These are phyloP conservation scores for Botryotinia globosa DNA, from an alignment of 2,329 filamentous ascomycete genomes.

Conservation along the genomic window DNA sequence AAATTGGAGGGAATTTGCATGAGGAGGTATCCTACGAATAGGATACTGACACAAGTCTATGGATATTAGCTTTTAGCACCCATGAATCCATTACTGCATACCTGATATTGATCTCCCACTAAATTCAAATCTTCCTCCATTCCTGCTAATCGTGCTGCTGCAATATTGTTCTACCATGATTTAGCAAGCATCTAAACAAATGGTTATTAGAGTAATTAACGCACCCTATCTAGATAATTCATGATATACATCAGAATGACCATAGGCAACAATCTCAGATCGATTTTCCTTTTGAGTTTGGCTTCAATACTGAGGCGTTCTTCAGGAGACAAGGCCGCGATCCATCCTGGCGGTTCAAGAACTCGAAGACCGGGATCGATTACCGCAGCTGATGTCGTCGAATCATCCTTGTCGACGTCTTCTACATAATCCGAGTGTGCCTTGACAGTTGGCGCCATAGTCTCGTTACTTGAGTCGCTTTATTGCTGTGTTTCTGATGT, in stretches of 20 bases:
- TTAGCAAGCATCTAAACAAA: background rate
- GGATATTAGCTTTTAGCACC: background rate
- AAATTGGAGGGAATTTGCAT: conserved; percentile 50
- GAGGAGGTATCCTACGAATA: conserved; percentile 42
- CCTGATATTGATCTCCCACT: conserved; percentile 44
- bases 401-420: conserved; percentile 1
- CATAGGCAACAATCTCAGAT: conserved; percentile 62
- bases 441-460: conserved; percentile 3
- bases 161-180: conserved; percentile 50
- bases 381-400: background rate
- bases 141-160: conserved; percentile 52
- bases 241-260: conserved; percentile 69
- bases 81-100: conserved; percentile 23
- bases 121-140: conserved; percentile 45
- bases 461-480: background rate
- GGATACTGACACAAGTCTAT: conserved; percentile 43
- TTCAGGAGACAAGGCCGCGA: conserved; percentile 49
- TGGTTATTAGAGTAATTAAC: background rate
- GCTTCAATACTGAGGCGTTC: conserved; percentile 52
- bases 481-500: background rate
- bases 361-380: background rate
- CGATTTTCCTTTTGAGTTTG: conserved; percentile 61
- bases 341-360: conserved; percentile 35
- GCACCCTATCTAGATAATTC: conserved; percentile 56
- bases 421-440: conserved; percentile 1